Base-by-base conservation (phyloP, 106 monocot species). In the Phalaenopsis aphrodite region DNA sequence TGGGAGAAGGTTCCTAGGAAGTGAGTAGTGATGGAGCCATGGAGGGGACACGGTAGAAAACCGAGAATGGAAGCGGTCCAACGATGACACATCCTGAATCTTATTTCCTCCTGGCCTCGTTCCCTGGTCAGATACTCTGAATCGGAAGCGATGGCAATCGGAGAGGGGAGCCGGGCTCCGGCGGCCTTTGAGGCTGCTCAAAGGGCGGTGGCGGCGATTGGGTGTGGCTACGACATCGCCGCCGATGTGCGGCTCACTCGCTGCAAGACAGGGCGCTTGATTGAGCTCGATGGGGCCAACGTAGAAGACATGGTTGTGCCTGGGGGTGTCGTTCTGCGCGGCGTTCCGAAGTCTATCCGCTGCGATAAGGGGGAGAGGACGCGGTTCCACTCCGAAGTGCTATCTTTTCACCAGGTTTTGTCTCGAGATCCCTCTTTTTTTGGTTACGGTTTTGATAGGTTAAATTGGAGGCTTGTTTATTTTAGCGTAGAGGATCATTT, bases 311-410 rank as follows among this genome's bases (percentile, higher is more conserved):
- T 93, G 75, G 75, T 81, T 65, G 12, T 95, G 14, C 93, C 95
- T 14, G 91, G 91, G 37, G 93, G 95, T 2, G 82, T 86, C 30
- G 82, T 85, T 0, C 82, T 93, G 24, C 30, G 19, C 15, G 81
- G 78, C 48, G 91, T 89, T 1, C 88, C 95, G 12, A 58, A 39
- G 49, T 80, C 77, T 38, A 84, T 95, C 65, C 77, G 77, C 79
- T 89, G 88, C 73, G 95, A 95, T 41, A 93, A 91, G 82, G 95
- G 95, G 19, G 93, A 93, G 83, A 72, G 93, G 58, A 89, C 82
- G n/a, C 76, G 95, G 45, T 93, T 91, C 77, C 83, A 84, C 46
- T 93, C 93, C 41, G 93, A 89, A 46, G 89, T 89, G 8, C 80
- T 95, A 37, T 82, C 90, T 23, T 95, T 95, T 57, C 82, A 84